phyloP scores from a whole-genome alignment of 176 grass and related monocot species.

The Carex scoparia region DNA sequence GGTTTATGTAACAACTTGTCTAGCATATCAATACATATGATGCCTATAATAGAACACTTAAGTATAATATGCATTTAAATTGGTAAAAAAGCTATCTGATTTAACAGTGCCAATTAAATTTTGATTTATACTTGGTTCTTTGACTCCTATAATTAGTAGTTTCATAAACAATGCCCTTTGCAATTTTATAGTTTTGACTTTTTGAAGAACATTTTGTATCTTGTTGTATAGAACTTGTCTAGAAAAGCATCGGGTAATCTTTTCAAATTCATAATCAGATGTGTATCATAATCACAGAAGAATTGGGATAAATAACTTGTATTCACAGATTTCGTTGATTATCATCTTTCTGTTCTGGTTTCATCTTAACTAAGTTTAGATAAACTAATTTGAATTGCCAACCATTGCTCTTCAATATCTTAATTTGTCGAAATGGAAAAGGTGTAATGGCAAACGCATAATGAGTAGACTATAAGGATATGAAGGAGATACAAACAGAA shows the following conservation, averaged over 20 bases:
- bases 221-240: background rate
- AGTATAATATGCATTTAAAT: background rate
- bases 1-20: too few relatives aligned
- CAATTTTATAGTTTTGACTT: background rate
- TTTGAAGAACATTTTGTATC: background rate
- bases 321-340: background rate
- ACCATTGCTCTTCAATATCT: background rate
- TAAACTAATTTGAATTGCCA: background rate
- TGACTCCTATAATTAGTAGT: background rate
- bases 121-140: background rate
- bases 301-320: background rate
- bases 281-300: background rate
- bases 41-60: background rate
- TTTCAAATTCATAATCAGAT: background rate
- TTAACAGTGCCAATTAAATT: background rate
- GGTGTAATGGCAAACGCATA: background rate
- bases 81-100: background rate
- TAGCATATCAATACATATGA: too few relatives aligned
- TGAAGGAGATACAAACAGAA: background rate
- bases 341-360: background rate
- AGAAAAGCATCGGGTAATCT: background rate
- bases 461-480: background rate
- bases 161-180: background rate
- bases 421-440: background rate
- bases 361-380: background rate